A percentile compares a stretch with the other conserved stretches of the same genome.
These are phyloP conservation scores for Penicillium cataractarum DNA, from an alignment of 495 filamentous ascomycete species.

Conservation along the genomic window DNA sequence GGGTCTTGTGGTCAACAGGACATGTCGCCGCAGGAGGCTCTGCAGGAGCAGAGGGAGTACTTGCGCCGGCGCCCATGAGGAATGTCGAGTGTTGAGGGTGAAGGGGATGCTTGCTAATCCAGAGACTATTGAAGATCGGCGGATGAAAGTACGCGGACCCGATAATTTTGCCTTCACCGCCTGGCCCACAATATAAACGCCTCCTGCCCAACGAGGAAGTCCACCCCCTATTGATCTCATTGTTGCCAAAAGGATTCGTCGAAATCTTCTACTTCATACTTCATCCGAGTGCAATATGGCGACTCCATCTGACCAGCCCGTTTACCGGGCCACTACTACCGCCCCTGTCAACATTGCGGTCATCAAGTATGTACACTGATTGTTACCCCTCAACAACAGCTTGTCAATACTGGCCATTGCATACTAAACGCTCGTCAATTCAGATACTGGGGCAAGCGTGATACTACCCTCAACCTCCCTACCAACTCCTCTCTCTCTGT, in stretches of 20 bases:
- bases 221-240: conserved; percentile 16
- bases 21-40: conserved; percentile 54
- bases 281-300: conserved; percentile 43
- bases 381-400: conserved; percentile 21
- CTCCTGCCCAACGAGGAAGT: conserved; percentile 23
- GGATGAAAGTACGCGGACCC: conserved; percentile 18
- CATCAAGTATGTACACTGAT: conserved; percentile 73
- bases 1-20: conserved; percentile 86
- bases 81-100: conserved; percentile 1
- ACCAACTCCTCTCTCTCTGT: conserved; percentile 97
- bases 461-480: conserved; percentile 88
- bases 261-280: not conserved
- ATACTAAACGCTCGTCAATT: conserved; percentile 27
- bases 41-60: conserved; percentile 40
- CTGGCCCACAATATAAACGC: conserved; percentile 23
- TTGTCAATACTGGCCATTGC: conserved; percentile 12
- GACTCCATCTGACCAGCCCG: conserved; percentile 40
- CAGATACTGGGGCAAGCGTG: conserved; percentile 98
- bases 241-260: conserved; percentile 11
- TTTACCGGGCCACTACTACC: conserved; percentile 92
- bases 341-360: conserved; percentile 99
- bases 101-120: conserved; percentile 8
- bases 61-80: conserved; percentile 46
- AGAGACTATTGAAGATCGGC: conserved; percentile 21
- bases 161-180: conserved; percentile 42